These are phyloP conservation scores for Helotiales sp. DNA, from an alignment of 2,329 filamentous ascomycete species.

Conservation along the genomic window DNA sequence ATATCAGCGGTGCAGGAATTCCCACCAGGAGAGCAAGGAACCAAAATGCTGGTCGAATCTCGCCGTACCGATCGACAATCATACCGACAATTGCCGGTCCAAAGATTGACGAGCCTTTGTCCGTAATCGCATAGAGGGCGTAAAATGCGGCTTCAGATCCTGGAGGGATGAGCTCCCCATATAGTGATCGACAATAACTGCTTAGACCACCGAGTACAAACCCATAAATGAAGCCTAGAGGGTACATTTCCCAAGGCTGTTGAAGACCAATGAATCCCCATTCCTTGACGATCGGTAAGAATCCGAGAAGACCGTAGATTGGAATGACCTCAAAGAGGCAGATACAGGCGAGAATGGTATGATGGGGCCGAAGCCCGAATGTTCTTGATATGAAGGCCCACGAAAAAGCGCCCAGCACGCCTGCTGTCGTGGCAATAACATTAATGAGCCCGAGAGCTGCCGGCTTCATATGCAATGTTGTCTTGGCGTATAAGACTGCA, in stretches of 20 bases:
- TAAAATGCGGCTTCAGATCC: slow-evolving; percentile 94
- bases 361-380: slow-evolving; percentile 71
- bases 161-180: slow-evolving; percentile 89
- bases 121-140: slow-evolving; percentile 86
- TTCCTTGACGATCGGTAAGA: slow-evolving; percentile 73
- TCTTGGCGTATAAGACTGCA: slow-evolving; percentile 94
- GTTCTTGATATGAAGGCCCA: slow-evolving; percentile 79
- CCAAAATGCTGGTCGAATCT: slow-evolving; percentile 85
- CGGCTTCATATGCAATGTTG: slow-evolving; percentile 83
- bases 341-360: slow-evolving; percentile 92
- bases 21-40: slow-evolving; percentile 86
- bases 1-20: slow-evolving; percentile 80
- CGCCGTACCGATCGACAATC: slow-evolving; percentile 82
- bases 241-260: slow-evolving; percentile 96
- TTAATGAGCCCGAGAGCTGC: slow-evolving; percentile 90
- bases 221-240: slow-evolving; percentile 85
- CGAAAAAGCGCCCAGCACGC: slow-evolving; percentile 83
- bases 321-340: slow-evolving; percentile 89
- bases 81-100: slow-evolving; percentile 90
- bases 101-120: slow-evolving; percentile 93
- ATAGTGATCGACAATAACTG: slow-evolving; percentile 88
- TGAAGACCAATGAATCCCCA: slow-evolving; percentile 84
- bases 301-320: slow-evolving; percentile 85
- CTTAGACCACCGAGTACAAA: slow-evolving; percentile 92
- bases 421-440: slow-evolving; percentile 82